These are phyloP conservation scores for Wickerhamomyces rabaulensis DNA, from an alignment of 805 yeast genomes.

Conservation along the genomic window DNA sequence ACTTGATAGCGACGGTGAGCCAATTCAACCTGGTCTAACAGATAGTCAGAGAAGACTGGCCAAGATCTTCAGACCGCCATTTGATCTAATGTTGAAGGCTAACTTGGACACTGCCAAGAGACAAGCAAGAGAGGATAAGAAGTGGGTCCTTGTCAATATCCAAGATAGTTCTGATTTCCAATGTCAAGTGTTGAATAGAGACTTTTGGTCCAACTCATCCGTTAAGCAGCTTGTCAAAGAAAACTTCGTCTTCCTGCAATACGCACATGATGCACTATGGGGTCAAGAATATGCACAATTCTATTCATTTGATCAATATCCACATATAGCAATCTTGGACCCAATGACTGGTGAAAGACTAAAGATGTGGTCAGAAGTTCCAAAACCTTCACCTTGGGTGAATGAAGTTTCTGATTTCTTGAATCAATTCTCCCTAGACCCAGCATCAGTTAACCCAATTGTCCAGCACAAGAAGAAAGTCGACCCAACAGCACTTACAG, in stretches of 20 bases:
- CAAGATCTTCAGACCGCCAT: conserved; percentile 85
- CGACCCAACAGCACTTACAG: conserved; percentile 63
- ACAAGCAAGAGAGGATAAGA: conserved; percentile 55
- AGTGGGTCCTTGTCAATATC: conserved; percentile 84
- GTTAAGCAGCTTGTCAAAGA: conserved; percentile 61
- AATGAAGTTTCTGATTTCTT: conserved; percentile 69
- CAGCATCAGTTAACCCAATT: conserved; percentile 59
- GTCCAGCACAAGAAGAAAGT: conserved; percentile 54
- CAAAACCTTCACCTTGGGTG: conserved; percentile 54
- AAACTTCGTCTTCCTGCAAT: conserved; percentile 81
- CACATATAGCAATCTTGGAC: conserved; percentile 89
- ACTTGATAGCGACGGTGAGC: conserved; percentile 32
- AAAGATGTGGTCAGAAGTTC: conserved; percentile 69
- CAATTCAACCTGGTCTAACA: conserved; percentile 13
- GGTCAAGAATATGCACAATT: conserved; percentile 70
- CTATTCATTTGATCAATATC: conserved; percentile 65
- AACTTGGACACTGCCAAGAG: conserved; percentile 69
- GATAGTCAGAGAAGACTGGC: conserved; percentile 68
- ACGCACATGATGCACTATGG: conserved; percentile 67
- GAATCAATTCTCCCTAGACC: conserved; percentile 55
- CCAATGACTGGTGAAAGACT: conserved; percentile 95
- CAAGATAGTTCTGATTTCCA: conserved; percentile 82
- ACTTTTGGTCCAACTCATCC: conserved; percentile 74
- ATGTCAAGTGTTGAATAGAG: conserved; percentile 89
- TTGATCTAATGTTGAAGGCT: conserved; percentile 70